Evolutionary conservation across 2,329 filamentous ascomycete species (phyloP).

Genomic region (Scopulariopsis brevicaulis): DNA sequence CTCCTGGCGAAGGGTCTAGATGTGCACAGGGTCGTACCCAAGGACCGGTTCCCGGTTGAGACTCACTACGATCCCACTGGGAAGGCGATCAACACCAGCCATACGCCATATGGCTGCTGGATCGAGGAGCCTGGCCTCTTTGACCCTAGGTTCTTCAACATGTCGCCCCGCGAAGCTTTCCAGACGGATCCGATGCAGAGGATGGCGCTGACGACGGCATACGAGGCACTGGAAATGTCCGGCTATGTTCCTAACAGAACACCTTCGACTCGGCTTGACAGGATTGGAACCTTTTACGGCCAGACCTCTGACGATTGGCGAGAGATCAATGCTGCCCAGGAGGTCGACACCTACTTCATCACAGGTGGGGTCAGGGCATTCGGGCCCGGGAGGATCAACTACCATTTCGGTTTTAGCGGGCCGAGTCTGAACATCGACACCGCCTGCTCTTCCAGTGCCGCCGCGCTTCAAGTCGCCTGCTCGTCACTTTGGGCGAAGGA

Average conservation of each 20-base stretch:
- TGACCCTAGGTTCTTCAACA: conserved; percentile 72
- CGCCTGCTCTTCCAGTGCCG: conserved; percentile 64
- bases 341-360: conserved; percentile 46
- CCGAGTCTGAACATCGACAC: conserved; percentile 65
- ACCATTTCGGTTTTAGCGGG: conserved; percentile 67
- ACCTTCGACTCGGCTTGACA: conserved; percentile 45
- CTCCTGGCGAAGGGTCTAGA: conserved; percentile 56
- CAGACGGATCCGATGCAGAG: conserved; percentile 69
- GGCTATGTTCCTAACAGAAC: conserved; percentile 59
- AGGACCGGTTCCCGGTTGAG: conserved; percentile 55
- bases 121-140: conserved; percentile 62
- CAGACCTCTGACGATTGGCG: conserved; percentile 70
- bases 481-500: conserved; percentile 64
- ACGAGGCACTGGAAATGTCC: conserved; percentile 69
- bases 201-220: conserved; percentile 61
- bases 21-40: conserved; percentile 50
- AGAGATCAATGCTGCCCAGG: conserved; percentile 64
- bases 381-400: conserved; percentile 54
- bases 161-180: conserved; percentile 66
- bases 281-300: conserved; percentile 64
- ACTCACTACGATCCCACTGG: conserved; percentile 57
- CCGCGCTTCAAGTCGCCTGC: conserved; percentile 59
- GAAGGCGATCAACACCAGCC: conserved; percentile 55
- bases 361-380: conserved; percentile 39
- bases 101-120: conserved; percentile 60